Conservation (phyloP, 192 early-diverging fungal genomes). For the Backusella macrospora region DNA sequence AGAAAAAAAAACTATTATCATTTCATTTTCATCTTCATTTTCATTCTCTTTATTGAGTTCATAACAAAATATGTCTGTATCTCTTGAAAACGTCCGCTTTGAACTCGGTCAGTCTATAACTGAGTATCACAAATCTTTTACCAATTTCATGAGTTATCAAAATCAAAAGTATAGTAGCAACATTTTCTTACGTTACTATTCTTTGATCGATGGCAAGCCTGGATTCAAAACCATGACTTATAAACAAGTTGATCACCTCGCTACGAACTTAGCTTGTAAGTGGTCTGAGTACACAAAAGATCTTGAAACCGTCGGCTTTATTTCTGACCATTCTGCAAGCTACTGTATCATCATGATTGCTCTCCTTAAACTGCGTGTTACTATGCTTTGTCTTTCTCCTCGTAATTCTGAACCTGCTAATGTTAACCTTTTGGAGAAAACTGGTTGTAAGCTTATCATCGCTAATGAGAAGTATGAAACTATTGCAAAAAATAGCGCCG, state of each 20-base stretch:
- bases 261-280: constrained; percentile 20
- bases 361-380: not conserved
- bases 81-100: not conserved
- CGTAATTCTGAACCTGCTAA: constrained; percentile 22
- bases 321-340: not conserved
- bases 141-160: not conserved
- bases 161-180: not conserved
- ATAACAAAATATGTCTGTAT: not conserved
- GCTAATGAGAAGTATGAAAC: not conserved
- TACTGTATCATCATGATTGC: constrained; percentile 17
- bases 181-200: too few relatives aligned
- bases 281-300: not conserved
- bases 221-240: constrained; percentile 1
- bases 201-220: too few relatives aligned
- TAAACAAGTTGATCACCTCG: constrained; percentile 2
- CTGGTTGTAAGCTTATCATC: not conserved
- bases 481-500: not conserved
- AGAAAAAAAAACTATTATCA: not conserved
- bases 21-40: not conserved
- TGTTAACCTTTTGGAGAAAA: constrained; percentile 8
- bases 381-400: not conserved
- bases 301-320: not conserved
- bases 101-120: not conserved
- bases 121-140: not conserved
- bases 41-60: not conserved